Evolutionary conservation across 345 rosid genomes (phyloP), one percentile per base, ranked within the genome.

Genomic region (Geranium rotundifolium): DNA sequence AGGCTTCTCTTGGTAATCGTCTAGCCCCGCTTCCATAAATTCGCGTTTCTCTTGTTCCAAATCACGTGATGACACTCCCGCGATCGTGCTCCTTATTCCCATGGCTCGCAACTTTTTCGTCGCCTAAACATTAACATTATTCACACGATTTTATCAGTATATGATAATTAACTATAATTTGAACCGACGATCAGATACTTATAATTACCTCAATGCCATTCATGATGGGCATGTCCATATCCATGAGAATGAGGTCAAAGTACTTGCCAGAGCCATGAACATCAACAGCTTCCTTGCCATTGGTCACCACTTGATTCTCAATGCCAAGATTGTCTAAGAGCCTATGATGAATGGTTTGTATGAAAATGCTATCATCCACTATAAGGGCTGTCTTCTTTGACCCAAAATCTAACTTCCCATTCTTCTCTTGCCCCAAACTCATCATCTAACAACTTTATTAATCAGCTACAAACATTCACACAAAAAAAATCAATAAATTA

Each of bases 201-300:
- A 17, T 1, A 0, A 2, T 3, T 79, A 88, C 97, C 95, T 85
- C 77, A 46, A 85, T 72, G 67, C 96, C 98, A 54, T 89, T 81
- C 95, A 89, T 84, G 69, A 86, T 13, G 6, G 96, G 98, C 98
- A 91, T 91, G 27, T 91, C 96, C 80, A 73, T 74, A 56, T 91
- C 97, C 97, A 91, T 91, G 54, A 91, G 75, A 64, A 91, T 88
- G 57, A 91, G 81, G 67, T 91, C 87, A 63, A 88, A 91, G 29
- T 34, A 66, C 58, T 69, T 74, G 14, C 96, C 96, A 0, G 87
- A 75, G 29, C 64, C 72, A 61, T 86, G 84, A 20, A 75, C 70
- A 7, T 85, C 95, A 1, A 91, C 76, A 0, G 96, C 96, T 71
- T 88, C 88, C 66, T 86, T 77, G 8, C 97, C 97, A 14, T 88